Base-by-base conservation (phyloP, 495 filamentous ascomycete genomes). In the Penicillium ochrochloron region DNA sequence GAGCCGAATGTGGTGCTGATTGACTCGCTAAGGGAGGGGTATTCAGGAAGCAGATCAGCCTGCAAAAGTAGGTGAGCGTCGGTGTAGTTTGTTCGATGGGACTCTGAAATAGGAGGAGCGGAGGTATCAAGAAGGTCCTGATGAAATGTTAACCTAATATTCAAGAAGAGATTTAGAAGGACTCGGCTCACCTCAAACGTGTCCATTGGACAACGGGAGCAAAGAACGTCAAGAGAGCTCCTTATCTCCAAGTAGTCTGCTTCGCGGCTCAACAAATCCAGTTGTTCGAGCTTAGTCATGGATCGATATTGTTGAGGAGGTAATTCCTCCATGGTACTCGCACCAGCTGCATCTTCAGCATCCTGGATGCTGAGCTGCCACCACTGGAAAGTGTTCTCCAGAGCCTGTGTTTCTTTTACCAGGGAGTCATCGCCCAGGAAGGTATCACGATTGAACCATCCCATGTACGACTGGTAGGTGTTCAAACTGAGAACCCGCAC, bases 401-500 rank as follows among this genome's bases (percentile, higher is more conserved):
- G 61, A 34, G 72, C 56, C 55, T 82, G 77, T 5, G 67, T 61
- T 29, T 77, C 72, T 15, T 63, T 66, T 9, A 69, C 66, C 29
- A 75, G 35, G 5, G 63, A 59, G 19, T 58, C 56, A 11, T 66
- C 54, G 21, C 52, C 62, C n/a, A 77, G 11, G 15, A 76, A 61
- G 14, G 77, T 75, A 61, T 92, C 88, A 25, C 86, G 83, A 56
- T 81, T 85, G 29, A 92, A 77, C 84, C 86, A 90, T 34, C 92
- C 93, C 90, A 97, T 94, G 39, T 86, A 91, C 0, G 74, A 70
- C 23, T 83, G 75, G 71, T 96, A 97, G 1, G 94, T 94, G 53
- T 86, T 85, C 59, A 92, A 77, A 73, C 96, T 98, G 37, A 94
- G 82, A 33, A 97, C 90, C n/a, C 93, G 86, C 15, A 93, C 80